Evolutionary conservation across 2,329 filamentous ascomycete species (phyloP).

Genomic region (Botrytis cinerea): DNA sequence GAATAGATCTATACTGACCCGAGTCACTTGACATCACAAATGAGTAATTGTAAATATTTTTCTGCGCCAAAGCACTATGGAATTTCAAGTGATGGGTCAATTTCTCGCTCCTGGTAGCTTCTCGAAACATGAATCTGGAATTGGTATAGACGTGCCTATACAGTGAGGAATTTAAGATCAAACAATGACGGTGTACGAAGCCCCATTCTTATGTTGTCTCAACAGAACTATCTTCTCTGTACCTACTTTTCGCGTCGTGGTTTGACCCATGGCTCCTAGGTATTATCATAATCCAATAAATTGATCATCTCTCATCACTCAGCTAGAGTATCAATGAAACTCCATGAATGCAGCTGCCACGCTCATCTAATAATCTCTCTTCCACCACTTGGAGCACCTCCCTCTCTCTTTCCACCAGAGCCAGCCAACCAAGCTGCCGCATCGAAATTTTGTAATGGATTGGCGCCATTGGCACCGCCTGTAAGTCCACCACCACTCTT

Average conservation of each 20-base stretch:
- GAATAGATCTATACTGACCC: background rate
- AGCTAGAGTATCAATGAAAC: background rate
- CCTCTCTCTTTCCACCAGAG: conserved; percentile 39
- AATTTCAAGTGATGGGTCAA: background rate
- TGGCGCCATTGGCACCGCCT: conserved; percentile 47
- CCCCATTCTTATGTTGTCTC: background rate
- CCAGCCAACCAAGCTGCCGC: conserved; percentile 70
- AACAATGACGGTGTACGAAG: background rate
- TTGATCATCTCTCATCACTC: background rate
- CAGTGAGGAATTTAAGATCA: background rate
- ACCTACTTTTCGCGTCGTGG: background rate
- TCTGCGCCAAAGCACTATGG: background rate
- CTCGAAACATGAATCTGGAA: background rate
- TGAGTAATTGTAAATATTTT: background rate
- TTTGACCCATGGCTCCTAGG: background rate
- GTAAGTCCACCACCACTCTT: conserved; percentile 56
- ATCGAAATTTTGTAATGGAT: conserved; percentile 63
- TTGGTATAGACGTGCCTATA: background rate
- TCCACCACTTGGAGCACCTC: conserved; percentile 26
- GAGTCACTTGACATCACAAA: background rate
- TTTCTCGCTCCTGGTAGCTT: background rate
- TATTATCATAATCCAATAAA: background rate
- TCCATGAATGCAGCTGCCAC: background rate
- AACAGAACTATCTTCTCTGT: background rate
- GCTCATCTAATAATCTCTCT: conserved; percentile 34